Evolutionary conservation across 1,139 yeast species (phyloP), one percentile per base, ranked within the genome.

Genomic region (Kodamaea sp.): DNA sequence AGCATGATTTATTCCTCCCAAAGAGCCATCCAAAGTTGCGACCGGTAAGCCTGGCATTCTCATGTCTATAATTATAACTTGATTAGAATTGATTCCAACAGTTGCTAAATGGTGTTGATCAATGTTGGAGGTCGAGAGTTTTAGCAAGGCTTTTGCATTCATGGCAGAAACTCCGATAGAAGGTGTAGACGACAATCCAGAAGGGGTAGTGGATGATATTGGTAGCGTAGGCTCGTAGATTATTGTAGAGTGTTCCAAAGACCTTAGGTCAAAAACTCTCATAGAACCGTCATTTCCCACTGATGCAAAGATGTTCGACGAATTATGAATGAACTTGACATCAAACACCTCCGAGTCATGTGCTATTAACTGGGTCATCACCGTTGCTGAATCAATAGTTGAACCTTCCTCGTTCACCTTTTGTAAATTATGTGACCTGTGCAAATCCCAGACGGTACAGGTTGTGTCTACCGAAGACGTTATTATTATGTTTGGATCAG

Each of bases 281-380:
- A 90, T 88, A 13, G 95, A 83, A 1, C 98, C 98, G 61, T 92
- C 98, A 37, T 90, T 90, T 2, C 97, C 96, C 33, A 92, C 96
- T 36, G 95, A 84, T 28, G 95, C 88, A 63, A 92, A 92, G 19
- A 90, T 73, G 53, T 88, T 80, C 31, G 84, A 78, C 24, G 88
- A 79, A 26, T 81, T 80, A 38, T 84, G 78, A 32, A 89, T 67
- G 58, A 89, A 92, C 46, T 86, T 78, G 15, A 90, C 97, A 57
- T 92, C 98, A 57, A 81, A 88, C 4, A 92, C 98, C 58, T 90
- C 97, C 40, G 84, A 80, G 56, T 92, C 98, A 59, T 92, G 98
- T 0, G 98, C 98, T 47, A 92, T 92, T 33, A 92, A 69, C 62
- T 92, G 97, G 1, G 98, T 90, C 53, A 84, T 85, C 14, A 95